Base-by-base conservation (phyloP, 441 rosid genomes). In the Dalechampia spathulata region DNA sequence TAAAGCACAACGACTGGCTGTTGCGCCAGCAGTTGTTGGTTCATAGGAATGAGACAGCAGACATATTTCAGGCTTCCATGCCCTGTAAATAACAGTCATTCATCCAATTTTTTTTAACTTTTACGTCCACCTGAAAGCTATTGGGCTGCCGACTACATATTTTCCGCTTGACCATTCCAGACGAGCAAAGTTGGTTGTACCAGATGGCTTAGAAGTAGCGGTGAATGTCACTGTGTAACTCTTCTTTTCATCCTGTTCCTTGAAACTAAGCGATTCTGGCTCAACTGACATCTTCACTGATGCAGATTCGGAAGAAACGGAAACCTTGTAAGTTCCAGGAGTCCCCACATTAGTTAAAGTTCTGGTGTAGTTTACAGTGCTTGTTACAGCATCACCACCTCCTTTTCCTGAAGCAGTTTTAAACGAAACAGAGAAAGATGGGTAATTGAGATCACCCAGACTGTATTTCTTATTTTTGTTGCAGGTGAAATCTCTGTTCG, bases 101-200 rank as follows among this genome's bases (percentile, higher is more conserved):
- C n/a, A n/a, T n/a, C n/a, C n/a, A n/a, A n/a, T n/a, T 44, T 17
- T 39, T 22, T n/a, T 7, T 21, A 22, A 20, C 62, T n/a, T 47
- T 52, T 75, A 82, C 49, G 65, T 63, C 96, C 96, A 87, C 62
- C 65, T 81, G 67, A 91, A 49, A 1, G 95, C 96, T 44, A 91
- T 72, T 10, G 98, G 86, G 64, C 93, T 91, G 8, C 72, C 79
- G 15, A 87, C 98, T 32, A 53, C 69, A 61, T 72, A 74, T 55
- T 82, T 86, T 66, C 83, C 90, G 45, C 86, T 84, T 13, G 90
- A 74, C 98, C 98, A 91, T 67, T 79, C 89, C 26, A 91, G 62
- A 17, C 79, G 81, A 22, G 75, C 90, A 34, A 87, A 91, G 52
- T 51, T 67, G 36, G 70, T 69, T 5, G 73, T 64, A 51, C 50